These are phyloP conservation scores for Vaccinium darrowii DNA, from an alignment of 148 eudicot species.

Conservation along the genomic window DNA sequence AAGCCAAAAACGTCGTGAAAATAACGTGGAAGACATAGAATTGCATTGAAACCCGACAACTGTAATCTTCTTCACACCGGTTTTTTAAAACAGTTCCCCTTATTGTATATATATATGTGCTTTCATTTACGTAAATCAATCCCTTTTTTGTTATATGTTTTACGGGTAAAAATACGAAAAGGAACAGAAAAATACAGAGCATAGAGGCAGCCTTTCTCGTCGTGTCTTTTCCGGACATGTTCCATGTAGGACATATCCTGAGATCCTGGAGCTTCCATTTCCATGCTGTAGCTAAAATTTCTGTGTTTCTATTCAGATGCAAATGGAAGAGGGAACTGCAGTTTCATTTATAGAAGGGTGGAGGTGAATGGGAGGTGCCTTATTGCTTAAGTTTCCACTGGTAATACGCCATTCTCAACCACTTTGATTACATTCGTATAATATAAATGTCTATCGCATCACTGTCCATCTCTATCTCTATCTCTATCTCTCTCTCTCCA, in stretches of 20 bases:
- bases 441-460: background rate
- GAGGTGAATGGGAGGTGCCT: background rate
- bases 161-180: background rate
- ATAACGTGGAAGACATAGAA: background rate
- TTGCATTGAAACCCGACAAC: background rate
- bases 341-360: background rate
- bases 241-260: slow-evolving; percentile 33
- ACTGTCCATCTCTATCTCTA: background rate
- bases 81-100: background rate
- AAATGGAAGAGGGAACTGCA: background rate
- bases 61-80: background rate
- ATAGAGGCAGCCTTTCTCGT: slow-evolving; percentile 54
- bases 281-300: background rate
- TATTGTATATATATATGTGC: background rate
- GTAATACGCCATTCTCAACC: background rate
- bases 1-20: background rate
- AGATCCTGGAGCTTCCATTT: slow-evolving; percentile 17
- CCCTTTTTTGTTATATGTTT: background rate
- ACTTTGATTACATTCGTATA: background rate
- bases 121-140: background rate
- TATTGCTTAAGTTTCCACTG: background rate
- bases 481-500: background rate
- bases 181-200: slow-evolving; percentile 27
- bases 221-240: slow-evolving; percentile 41
- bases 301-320: background rate